Evolutionary conservation across 2,329 filamentous ascomycete genomes (phyloP).

Genomic region (Coleophoma cylindrospora): DNA sequence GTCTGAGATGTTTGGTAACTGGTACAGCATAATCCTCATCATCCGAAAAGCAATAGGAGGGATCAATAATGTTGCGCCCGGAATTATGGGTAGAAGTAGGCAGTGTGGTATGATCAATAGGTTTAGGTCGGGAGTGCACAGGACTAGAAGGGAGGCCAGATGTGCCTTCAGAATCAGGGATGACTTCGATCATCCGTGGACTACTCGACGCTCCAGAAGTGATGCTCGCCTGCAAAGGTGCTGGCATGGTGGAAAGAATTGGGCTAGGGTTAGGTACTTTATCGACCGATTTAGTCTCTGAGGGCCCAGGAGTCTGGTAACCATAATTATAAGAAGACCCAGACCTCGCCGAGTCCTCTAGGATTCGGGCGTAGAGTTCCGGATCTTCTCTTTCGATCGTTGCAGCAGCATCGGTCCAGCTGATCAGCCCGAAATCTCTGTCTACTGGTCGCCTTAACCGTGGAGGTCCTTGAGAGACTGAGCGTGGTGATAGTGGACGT

Average conservation of each 20-base stretch:
- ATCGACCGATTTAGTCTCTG: neutral
- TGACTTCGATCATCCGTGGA: too few species aligned
- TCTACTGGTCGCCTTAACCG: conserved; percentile 17
- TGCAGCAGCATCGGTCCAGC: conserved; percentile 24
- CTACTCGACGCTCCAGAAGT: too few species aligned
- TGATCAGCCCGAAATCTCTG: conserved; percentile 19
- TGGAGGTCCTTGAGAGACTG: conserved; percentile 6
- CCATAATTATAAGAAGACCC: neutral
- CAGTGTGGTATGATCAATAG: neutral
- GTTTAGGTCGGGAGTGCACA: neutral
- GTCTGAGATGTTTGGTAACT: neutral
- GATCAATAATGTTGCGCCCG: conserved; percentile 15
- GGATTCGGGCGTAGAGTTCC: conserved; percentile 19
- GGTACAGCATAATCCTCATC: conserved; percentile 24
- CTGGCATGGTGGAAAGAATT: too few species aligned
- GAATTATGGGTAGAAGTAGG: conserved; percentile 1
- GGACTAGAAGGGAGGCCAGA: neutral
- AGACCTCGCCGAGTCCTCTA: conserved; percentile 13
- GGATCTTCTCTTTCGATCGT: conserved; percentile 20
- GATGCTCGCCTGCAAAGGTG: too few species aligned
- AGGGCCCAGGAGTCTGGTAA: conserved; percentile 6
- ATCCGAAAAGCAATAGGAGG: conserved; percentile 30
- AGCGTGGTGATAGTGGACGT: neutral
- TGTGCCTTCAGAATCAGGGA: conserved; percentile 1
- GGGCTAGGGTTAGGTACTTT: too few species aligned